Evolutionary conservation across 805 yeast genomes (phyloP), one percentile per base, ranked within the genome.

Genomic region (Metschnikowia santaceciliae): DNA sequence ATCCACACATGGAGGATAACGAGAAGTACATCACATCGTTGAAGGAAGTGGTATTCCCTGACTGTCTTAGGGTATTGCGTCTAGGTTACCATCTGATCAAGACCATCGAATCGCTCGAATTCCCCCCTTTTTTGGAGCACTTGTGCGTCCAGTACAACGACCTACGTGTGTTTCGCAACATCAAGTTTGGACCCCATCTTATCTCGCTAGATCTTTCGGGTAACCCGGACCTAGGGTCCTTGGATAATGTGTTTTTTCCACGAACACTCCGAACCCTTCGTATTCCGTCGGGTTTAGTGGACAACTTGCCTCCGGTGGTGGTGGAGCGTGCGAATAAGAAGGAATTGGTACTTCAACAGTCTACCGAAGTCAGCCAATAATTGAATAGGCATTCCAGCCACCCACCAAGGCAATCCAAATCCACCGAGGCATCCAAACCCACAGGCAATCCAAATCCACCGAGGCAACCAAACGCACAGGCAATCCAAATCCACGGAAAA

Each of bases 11-110:
- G 14, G 71, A 70, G 26, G 77, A 72, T n/a, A 64, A 66, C 54
- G 78, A 74, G 47, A 74, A 72, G 55, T 68, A 68, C 50, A 62
- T 74, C 33, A 69, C 75, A 2, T 68, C 74, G 4, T 59, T 74
- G 40, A 74, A 73, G 54, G 78, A 74, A 55, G 75, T 73, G 4
- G 55, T 64, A 3, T 65, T 72, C 26, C 77, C 78, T 0, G 63
- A 63, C 11, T 60, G 61, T 49, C 61, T 74, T 37, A 65, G 65
- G 40, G 68, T 69, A 3, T 59, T 74, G 49, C 66, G 67, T 48
- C 54, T 74, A 22, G 75, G 71, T 7, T 72, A 70, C 51, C 78
- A 74, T 52, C 61, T 68, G 34, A 72, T 74, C 37, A 71, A 69
- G 51, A 44, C 66, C 7, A 54, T 74, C 32, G 78, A 74, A 57